Evolutionary conservation across 1,139 yeast species (phyloP), one percentile per base, ranked within the genome.

Genomic region (Blastobotrys indianensis): DNA sequence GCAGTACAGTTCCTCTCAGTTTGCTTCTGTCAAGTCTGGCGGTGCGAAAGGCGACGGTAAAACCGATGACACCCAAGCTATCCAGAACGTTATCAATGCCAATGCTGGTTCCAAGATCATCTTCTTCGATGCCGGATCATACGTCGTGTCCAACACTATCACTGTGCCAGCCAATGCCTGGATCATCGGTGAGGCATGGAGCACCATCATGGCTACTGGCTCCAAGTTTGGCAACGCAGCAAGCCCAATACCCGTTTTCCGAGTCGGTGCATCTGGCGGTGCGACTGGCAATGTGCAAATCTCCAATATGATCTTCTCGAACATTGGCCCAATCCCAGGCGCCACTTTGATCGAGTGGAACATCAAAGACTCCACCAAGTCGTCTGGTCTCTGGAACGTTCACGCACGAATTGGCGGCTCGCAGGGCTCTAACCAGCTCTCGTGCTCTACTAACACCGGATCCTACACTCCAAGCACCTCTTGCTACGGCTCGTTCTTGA

Each of bases 381-480:
- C 10, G 34, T 13, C 17, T 16, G 51, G 51, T 6, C 43, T 39
- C 12, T 48, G 51, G 51, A 36, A 47, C 25, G 32, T 48, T 6
- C 51, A 48, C 25, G 39, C 42, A 42, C 37, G 51, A 32, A 37
- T 46, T 15, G 51, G 51, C 9, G 51, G 51, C 20, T 47, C 51
- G 9, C 17, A n/a, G 10, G 51, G 51, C 15, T 13, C 34, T 13
- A 32, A 36, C 39, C 51, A n/a, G 36, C 36, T 11, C 36, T 13
- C 34, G 15, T 6, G 13, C 34, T 11, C 10, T 13, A 32, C 34
- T 5, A 32, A 13, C 17, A 40, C 43, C 11, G 40, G 31, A 10
- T 39, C 41, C 31, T 23, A 13, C 13, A 39, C 30, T 10, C 37
- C 28, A 35, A 31, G 32, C 17, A 4, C 25, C 6, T 20, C 25